Base-by-base conservation (phyloP, 2,329 filamentous ascomycete genomes). In the Diaporthe vaccinii region DNA sequence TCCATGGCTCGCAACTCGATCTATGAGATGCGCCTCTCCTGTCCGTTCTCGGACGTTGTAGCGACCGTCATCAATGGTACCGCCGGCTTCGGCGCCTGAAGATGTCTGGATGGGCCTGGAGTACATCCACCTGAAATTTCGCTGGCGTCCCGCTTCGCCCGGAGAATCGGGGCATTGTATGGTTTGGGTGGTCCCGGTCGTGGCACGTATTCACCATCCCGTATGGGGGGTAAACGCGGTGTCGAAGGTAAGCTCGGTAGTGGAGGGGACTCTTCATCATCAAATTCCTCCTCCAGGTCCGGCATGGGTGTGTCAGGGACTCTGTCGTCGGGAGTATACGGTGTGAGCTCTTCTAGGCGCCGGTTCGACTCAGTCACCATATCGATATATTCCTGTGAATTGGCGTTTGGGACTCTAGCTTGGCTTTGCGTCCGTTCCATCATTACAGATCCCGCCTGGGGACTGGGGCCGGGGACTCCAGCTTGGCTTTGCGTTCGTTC, bases 71-170 rank as follows among this genome's bases (percentile, higher is more conserved):
- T 14, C 14, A 17, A 25, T 28, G 25, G 41, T 49, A 12, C 31
- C 17, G 5, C 0, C 7, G 55, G 28, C 36, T 12, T 3, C 55
- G 31, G 10, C 28, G 10, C 20, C 51, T 39, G 55, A 8, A 17
- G 10, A 25, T 22, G n/a, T 20, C 59, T 49, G 25, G 44, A 36
- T 15, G 55, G 58, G 55, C 41, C 22, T 51, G 55, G 28, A 28
- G 17, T n/a, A 57, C 49, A 22, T 8, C 44, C 55, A 20, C 55
- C 53, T n/a, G 69, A 61, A 22, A 72, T 72, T 22, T 72, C 41
- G 25, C 55, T 51, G 44, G 69, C 22, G 14, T 34, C 28, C 55
- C 69, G 55, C 14, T 61, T 72, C 9, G 55, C 22, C n/a, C 41
- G 41, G 8, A 31, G 14, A 9, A 10, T n/a, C n/a, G 22, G 14